phyloP scores from a whole-genome alignment of 2,329 filamentous ascomycete species.

The Paramyrothecium roridum region DNA sequence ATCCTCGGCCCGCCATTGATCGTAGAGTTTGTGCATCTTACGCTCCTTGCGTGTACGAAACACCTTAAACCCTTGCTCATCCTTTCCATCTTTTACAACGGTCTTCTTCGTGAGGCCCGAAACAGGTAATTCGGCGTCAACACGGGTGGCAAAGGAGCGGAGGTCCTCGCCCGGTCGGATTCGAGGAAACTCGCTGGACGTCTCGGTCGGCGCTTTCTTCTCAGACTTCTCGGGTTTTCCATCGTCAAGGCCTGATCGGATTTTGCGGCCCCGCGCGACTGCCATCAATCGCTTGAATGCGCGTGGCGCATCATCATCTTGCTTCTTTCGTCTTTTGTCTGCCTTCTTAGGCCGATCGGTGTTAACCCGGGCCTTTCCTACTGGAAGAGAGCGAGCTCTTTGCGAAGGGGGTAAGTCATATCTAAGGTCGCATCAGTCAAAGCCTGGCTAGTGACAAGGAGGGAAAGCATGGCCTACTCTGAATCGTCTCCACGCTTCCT shows the following conservation, averaged over 20 bases:
- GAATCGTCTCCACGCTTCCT: slow-evolving; percentile 55
- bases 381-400: slow-evolving; percentile 48
- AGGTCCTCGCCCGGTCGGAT: slow-evolving; percentile 83
- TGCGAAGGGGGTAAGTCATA: slow-evolving; percentile 49
- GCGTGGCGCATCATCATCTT: slow-evolving; percentile 86
- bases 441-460: background rate
- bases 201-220: slow-evolving; percentile 16
- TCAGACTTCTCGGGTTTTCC: slow-evolving; percentile 38
- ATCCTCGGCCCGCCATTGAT: slow-evolving; percentile 71
- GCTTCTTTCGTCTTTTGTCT: slow-evolving; percentile 38
- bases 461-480: slow-evolving; percentile 37
- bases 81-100: slow-evolving; percentile 53
- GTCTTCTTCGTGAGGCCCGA: slow-evolving; percentile 65
- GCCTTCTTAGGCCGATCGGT: slow-evolving; percentile 23
- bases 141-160: slow-evolving; percentile 76
- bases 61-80: slow-evolving; percentile 63
- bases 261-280: slow-evolving; percentile 57
- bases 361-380: slow-evolving; percentile 28
- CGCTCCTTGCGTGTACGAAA: slow-evolving; percentile 79
- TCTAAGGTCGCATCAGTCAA: slow-evolving; percentile 25
- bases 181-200: slow-evolving; percentile 46
- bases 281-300: slow-evolving; percentile 86
- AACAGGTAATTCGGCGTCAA: slow-evolving; percentile 80
- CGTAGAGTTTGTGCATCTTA: slow-evolving; percentile 76
- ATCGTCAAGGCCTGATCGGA: slow-evolving; percentile 67